Evolutionary conservation across 192 early-diverging fungal genomes (phyloP).

Genomic region (Funneliformis geosporum): DNA sequence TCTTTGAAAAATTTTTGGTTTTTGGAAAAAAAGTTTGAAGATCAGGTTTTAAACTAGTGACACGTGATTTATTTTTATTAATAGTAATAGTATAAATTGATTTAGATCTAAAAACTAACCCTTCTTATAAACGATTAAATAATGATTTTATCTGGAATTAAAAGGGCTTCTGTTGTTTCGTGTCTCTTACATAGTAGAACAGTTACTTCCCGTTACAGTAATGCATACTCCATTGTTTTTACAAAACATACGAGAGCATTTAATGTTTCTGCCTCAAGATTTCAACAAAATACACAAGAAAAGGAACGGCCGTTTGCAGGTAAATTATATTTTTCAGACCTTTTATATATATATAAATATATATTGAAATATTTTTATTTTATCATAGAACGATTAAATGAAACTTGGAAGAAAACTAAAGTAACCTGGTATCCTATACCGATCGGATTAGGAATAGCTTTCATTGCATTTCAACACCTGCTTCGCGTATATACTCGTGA

Average conservation of each 20-base stretch:
- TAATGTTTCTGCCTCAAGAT: neutral
- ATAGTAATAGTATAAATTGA: too few species aligned
- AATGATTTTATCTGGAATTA: neutral
- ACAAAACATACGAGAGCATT: neutral
- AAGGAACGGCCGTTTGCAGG: neutral
- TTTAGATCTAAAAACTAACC: too few species aligned
- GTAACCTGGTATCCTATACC: slow-evolving; percentile 76
- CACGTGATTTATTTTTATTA: too few species aligned
- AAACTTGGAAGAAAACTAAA: slow-evolving; percentile 51
- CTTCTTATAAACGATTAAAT: neutral
- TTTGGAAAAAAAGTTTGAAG: too few species aligned
- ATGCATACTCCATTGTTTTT: neutral
- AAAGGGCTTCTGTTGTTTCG: neutral
- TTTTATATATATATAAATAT: neutral
- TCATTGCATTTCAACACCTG: slow-evolving; percentile 70
- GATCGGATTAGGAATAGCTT: slow-evolving; percentile 69
- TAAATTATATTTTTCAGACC: neutral
- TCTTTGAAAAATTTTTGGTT: too few species aligned
- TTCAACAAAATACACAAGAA: neutral
- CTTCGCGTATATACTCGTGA: slow-evolving; percentile 51
- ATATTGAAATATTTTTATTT: neutral
- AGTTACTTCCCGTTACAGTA: neutral
- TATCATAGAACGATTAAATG: slow-evolving; percentile 38
- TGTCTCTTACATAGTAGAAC: neutral
- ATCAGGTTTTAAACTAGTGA: too few species aligned